phyloP scores from a whole-genome alignment of 2,329 filamentous ascomycete genomes.

The Tolypocladium album region DNA sequence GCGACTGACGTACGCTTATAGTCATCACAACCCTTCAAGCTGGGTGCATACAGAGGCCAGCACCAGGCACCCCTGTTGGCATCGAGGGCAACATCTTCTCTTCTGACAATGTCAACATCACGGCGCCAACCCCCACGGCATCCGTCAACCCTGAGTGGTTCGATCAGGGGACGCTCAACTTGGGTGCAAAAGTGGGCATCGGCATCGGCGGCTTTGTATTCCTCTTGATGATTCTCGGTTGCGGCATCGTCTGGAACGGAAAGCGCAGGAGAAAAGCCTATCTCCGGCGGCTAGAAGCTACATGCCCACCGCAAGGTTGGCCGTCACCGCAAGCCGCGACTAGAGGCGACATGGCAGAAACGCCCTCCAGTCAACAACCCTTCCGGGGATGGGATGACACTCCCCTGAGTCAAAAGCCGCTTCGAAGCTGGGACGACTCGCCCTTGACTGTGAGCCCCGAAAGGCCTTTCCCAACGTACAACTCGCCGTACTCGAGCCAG shows the following conservation, averaged over 20 bases:
- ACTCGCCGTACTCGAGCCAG: slow-evolving; percentile 50
- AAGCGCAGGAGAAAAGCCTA: slow-evolving; percentile 42
- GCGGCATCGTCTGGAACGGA: slow-evolving; percentile 44
- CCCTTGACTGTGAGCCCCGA: slow-evolving; percentile 33
- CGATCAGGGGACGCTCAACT: slow-evolving; percentile 32
- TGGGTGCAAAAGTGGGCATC: slow-evolving; percentile 49
- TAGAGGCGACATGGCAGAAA: slow-evolving; percentile 15
- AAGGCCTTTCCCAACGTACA: slow-evolving; percentile 33
- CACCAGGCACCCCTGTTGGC: slow-evolving; percentile 33
- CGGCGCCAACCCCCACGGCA: slow-evolving; percentile 31
- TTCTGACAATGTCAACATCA: slow-evolving; percentile 33
- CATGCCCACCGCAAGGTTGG: slow-evolving; percentile 28
- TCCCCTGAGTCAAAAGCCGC: slow-evolving; percentile 41
- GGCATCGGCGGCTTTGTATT: slow-evolving; percentile 38
- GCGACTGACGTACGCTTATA: slow-evolving; percentile 15
- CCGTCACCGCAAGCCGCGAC: slow-evolving; percentile 19
- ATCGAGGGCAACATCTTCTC: slow-evolving; percentile 44
- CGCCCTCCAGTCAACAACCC: slow-evolving; percentile 43
- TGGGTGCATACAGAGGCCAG: slow-evolving; percentile 43
- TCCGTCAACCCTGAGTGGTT: slow-evolving; percentile 28
- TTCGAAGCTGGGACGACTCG: slow-evolving; percentile 42
- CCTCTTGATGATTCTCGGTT: slow-evolving; percentile 36
- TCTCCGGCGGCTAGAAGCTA: slow-evolving; percentile 35
- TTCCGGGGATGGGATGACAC: slow-evolving; percentile 44
- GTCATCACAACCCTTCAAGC: slow-evolving; percentile 42